Evolutionary conservation across 352 stramenopile genomes (phyloP), one percentile per base, ranked within the genome.

Genomic region (Stramenopiles sp.): DNA sequence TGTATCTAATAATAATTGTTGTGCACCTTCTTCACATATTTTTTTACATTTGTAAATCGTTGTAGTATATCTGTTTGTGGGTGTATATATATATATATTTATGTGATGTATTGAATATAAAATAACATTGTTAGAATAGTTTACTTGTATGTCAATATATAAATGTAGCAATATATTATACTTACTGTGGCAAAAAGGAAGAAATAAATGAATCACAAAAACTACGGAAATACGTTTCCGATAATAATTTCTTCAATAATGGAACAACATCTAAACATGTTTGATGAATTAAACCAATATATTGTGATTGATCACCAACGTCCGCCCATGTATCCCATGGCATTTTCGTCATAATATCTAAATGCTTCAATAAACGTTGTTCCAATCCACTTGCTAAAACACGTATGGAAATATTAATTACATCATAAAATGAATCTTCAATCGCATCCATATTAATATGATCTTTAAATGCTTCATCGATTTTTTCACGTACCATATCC

Each of bases 121-220:
- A n/a, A n/a, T n/a, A n/a, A n/a, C n/a, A n/a, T n/a, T n/a, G n/a
- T n/a, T n/a, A n/a, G n/a, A n/a, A n/a, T n/a, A n/a, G n/a, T n/a
- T n/a, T n/a, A n/a, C n/a, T n/a, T n/a, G n/a, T n/a, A n/a, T n/a
- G n/a, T n/a, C n/a, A n/a, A n/a, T n/a, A n/a, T n/a, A n/a, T n/a
- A n/a, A n/a, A n/a, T n/a, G n/a, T n/a, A n/a, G n/a, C n/a, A n/a
- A n/a, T n/a, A n/a, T n/a, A n/a, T n/a, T n/a, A n/a, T n/a, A n/a
- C n/a, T n/a, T 94, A 95, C 78, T 90, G 90, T 13, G 88, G 88
- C 43, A 96, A 88, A 83, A 98, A 98, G 0, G 87, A 83, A 20
- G 90, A 86, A 0, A 92, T 93, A 81, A 98, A 98, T 81, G 98
- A 98, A 86, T 98, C 95, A 84, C 94, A 98, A 84, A 98, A 98